Evolutionary conservation across 257 asterid species (phyloP), one percentile per base, ranked within the genome.

Genomic region (Ajuga chamaepitys): DNA sequence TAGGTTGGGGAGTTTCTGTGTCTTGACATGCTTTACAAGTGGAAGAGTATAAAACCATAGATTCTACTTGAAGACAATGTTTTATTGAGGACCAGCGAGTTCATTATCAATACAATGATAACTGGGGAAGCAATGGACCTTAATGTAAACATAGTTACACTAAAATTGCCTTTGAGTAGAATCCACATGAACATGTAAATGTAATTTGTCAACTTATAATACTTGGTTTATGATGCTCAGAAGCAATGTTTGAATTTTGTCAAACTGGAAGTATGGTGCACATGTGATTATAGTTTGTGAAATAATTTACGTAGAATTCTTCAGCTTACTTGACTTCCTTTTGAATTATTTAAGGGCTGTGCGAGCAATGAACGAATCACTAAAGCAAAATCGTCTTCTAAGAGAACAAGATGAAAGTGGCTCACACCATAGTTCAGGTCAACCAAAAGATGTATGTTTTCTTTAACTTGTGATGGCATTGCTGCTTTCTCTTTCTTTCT

Each of bases 331-430:
- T 42, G 64, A 74, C 30, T 35, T 20, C 62, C 10, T 51, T 60
- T 58, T 70, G 37, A 48, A 68, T n/a, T 55, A 66, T 73, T 26
- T 32, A 53, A 93, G 99, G 88, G 99, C 99, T 71, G 99, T 94
- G 59, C 86, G 96, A 37, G 91, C 96, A 59, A 90, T 94, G 99
- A 94, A 86, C 74, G 97, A 88, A 80, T 78, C 95, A 22, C 77
- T 90, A 78, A 94, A 94, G 91, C 97, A 94, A 82, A 86, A 86
- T 78, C 95, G 91, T 58, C 79, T 86, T 53, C 61, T 66, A 50
- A 82, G 77, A 68, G 97, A 78, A 78, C 88, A 81, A 66, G 88
- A 82, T 24, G 95, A 82, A 60, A 78, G 78, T 80, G 82, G 82
- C 82, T 66, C 86, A 20, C 83, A 79, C 77, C 74, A 72, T 37